A percentile compares a stretch with the other conserved stretches of the same genome.
These are phyloP conservation scores for Gossypium laxum DNA, from an alignment of 441 rosid species.

Conservation along the genomic window DNA sequence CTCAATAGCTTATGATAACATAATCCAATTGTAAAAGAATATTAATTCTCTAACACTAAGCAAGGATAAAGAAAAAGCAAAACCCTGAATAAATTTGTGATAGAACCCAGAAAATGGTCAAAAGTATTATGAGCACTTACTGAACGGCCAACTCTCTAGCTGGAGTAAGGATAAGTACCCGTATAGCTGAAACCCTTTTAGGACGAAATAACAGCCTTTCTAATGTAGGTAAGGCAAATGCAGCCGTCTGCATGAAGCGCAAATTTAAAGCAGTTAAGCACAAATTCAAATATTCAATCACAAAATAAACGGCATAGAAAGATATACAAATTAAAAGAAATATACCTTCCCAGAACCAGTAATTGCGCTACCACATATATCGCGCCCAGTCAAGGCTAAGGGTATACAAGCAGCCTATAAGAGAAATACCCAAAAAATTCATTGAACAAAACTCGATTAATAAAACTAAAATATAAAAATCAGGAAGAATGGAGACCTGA, in stretches of 20 bases:
- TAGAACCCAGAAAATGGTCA: neutral
- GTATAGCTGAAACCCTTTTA: constrained; percentile 60
- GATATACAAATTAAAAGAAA: neutral
- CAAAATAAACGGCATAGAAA: neutral
- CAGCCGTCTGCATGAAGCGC: constrained; percentile 54
- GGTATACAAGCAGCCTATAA: constrained; percentile 83
- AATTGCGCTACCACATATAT: constrained; percentile 88
- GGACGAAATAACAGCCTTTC: constrained; percentile 84
- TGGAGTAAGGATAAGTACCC: constrained; percentile 89
- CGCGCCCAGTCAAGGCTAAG: constrained; percentile 72
- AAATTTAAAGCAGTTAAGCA: constrained; percentile 1
- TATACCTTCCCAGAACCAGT: constrained; percentile 94
- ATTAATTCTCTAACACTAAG: neutral
- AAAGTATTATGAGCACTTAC: constrained; percentile 33
- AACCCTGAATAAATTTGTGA: constrained; percentile 3
- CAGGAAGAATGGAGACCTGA: constrained; percentile 42
- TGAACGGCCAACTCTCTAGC: constrained; percentile 86
- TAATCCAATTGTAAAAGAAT: neutral
- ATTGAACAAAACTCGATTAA: neutral
- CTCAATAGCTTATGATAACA: neutral
- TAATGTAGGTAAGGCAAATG: constrained; percentile 73
- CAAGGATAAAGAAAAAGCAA: neutral
- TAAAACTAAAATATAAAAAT: neutral
- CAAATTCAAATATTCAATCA: neutral
- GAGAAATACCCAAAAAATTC: constrained; percentile 6